Evolutionary conservation across 169 alveolate genomes (phyloP), one percentile per base, ranked within the genome.

Genomic region (Babesia divergens): DNA sequence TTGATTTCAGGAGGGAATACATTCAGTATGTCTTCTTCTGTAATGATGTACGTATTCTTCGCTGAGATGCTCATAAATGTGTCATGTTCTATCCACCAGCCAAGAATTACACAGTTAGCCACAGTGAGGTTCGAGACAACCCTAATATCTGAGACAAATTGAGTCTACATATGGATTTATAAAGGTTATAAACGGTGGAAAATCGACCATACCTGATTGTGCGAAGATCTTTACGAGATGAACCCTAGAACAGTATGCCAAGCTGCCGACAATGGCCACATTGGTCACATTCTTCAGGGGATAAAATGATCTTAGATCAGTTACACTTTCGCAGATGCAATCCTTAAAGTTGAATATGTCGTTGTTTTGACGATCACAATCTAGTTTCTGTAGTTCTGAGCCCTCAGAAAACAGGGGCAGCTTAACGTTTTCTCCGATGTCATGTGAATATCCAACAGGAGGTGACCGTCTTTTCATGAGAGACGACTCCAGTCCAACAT

Each of bases 181-280:
- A 20, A 18, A 8, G n/a, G n/a, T n/a, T 8, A 52, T 5, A 52
- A 11, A 52, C 43, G 31, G 26, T 5, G 8, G 31, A 20, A 22
- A 14, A 18, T 35, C 28, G 18, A 37, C 53, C 6, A n/a, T 58
- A 58, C 68, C 68, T 58, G 68, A 58, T 11, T 58, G 51, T 8
- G 52, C 29, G 34, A 58, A 31, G 14, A 58, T 18, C 20, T 58
- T 58, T 20, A 34, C 32, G 7, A 58, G 53, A 40, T 58, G 68
- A 6, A 18, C 0, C 68, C 18, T 35, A 3, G 68, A 58, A 24
- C 40, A 58, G 28, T 40, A 58, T 5, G 68, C 35, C 22, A 58
- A 47, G 22, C 29, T 58, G 37, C 68, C 68, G 4, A 58, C 53
- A 3, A 58, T 37, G 53, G 68, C 51, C 13, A 58, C 53, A n/a